A percentile compares a stretch with the other conserved stretches of the same genome.
Conservation (phyloP, 768 basidiomycete species). For the Mycena galericulata region DNA sequence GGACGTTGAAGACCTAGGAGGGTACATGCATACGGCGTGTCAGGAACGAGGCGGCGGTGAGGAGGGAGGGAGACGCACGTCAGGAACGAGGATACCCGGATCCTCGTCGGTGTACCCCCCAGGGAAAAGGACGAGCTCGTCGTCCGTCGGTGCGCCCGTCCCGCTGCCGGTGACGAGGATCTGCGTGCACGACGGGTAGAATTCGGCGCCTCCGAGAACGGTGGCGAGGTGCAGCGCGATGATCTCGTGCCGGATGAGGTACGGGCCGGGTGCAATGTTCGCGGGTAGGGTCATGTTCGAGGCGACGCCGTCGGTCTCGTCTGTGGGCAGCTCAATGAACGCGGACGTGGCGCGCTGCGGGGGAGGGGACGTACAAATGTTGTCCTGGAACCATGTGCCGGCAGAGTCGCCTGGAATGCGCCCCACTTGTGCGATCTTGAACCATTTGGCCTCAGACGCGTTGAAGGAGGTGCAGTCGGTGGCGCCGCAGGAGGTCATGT, state of each 20-base stretch:
- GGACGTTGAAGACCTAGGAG: conserved; percentile 14
- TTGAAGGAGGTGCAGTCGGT: conserved; percentile 60
- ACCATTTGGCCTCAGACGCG: conserved; percentile 57
- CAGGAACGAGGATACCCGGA: conserved; percentile 62
- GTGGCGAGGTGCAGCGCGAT: conserved; percentile 65
- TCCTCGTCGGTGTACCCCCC: conserved; percentile 66
- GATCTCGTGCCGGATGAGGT: conserved; percentile 69
- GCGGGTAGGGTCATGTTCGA: conserved; percentile 50
- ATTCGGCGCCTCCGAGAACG: conserved; percentile 64
- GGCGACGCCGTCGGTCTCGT: conserved; percentile 8
- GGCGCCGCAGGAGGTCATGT: conserved; percentile 60
- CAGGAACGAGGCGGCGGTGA: background rate
- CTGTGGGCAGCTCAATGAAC: background rate
- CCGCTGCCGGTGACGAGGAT: conserved; percentile 55
- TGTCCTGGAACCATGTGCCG: conserved; percentile 51
- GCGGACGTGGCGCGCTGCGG: background rate
- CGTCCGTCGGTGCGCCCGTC: conserved; percentile 47
- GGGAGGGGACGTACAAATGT: conserved; percentile 46
- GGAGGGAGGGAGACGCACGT: conserved; percentile 41
- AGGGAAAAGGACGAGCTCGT: conserved; percentile 59
- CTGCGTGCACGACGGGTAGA: conserved; percentile 67
- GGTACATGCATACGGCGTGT: too few relatives aligned
- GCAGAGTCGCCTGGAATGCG: conserved; percentile 43
- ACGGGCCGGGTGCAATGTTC: conserved; percentile 58
- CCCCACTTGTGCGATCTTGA: conserved; percentile 60